A percentile compares a stretch with the other conserved stretches of the same genome.
These are phyloP conservation scores for Pouteria campechiana DNA, from an alignment of 179 eudicot genomes.

Conservation along the genomic window DNA sequence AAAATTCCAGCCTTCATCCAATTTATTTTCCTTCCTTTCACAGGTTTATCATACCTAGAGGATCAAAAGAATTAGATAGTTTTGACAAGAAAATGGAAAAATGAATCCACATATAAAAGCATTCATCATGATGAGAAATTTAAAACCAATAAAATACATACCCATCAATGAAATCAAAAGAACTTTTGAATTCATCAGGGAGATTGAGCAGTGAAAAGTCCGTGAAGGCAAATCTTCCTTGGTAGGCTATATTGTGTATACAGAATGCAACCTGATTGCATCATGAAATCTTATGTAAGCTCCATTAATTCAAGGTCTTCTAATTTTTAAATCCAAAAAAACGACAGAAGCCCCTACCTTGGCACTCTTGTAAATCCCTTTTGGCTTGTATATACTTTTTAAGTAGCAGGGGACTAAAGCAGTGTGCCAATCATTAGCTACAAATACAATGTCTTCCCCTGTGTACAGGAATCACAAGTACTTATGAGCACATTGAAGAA, in stretches of 20 bases:
- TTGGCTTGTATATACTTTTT: constrained; percentile 53
- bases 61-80: background rate
- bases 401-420: constrained; percentile 81
- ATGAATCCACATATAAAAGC: background rate
- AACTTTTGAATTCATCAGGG: constrained; percentile 41
- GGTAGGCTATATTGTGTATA: constrained; percentile 92
- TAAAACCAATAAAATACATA: constrained; percentile 7
- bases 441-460: constrained; percentile 83
- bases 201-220: constrained; percentile 66
- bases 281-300: no score
- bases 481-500: no score
- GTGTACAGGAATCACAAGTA: no score
- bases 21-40: constrained; percentile 74
- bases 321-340: no score
- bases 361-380: constrained; percentile 57
- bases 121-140: no score
- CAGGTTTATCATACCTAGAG: constrained; percentile 59
- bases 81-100: background rate
- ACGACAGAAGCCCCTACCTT: constrained; percentile 21
- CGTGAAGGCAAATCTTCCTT: constrained; percentile 65
- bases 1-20: constrained; percentile 88
- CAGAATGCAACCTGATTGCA: constrained; percentile 74
- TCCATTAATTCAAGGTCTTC: no score
- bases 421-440: constrained; percentile 94
- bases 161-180: constrained; percentile 85